Evolutionary conservation across 2,329 filamentous ascomycete genomes (phyloP), one percentile per base, ranked within the genome.

Genomic region (Fusarium sp.): DNA sequence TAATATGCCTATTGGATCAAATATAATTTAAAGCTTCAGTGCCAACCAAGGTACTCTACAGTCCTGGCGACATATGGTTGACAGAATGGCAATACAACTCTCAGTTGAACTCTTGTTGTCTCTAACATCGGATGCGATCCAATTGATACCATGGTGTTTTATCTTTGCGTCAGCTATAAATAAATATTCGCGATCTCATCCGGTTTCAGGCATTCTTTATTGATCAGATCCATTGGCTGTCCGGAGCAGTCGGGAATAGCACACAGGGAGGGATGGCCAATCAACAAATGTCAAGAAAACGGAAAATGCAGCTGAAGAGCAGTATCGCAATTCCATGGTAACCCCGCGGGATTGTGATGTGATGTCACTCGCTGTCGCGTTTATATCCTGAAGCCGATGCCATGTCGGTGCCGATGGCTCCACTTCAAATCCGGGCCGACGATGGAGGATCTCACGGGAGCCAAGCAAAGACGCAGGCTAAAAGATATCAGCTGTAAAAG

Each of bases 291-390:
- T 24, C 28, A 28, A 7, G 18, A 16, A 44, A 9, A 22, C 18
- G 15, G 8, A 24, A 20, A 24, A 13, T 7, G 7, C 10, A 36
- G 14, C 50, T 36, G n/a, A 45, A 20, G 3, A 31, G 22, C 24
- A 28, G 38, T 14, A 24, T 30, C 33, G 22, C 36, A 45, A 22
- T 28, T 44, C 24, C 54, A 38, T 26, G 26, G 62, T 36, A 56
- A 18, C 13, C 12, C 33, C 63, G 38, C 26, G 31, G 30, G 11
- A 39, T 51, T 41, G 11, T 69, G 44, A 58, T 65, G 65, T 64
- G 50, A 58, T 69, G 65, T 58, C 50, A 69, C 48, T 69, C 41
- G 39, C 41, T 16, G 10, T 69, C 24, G 44, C 58, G n/a, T 64
- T 41, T 16, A 16, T 9, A n/a, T 35, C 24, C 22, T 28, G 47